phyloP scores from a whole-genome alignment of 371 early-diverging fungal genomes.

The Nematocida sp. region DNA sequence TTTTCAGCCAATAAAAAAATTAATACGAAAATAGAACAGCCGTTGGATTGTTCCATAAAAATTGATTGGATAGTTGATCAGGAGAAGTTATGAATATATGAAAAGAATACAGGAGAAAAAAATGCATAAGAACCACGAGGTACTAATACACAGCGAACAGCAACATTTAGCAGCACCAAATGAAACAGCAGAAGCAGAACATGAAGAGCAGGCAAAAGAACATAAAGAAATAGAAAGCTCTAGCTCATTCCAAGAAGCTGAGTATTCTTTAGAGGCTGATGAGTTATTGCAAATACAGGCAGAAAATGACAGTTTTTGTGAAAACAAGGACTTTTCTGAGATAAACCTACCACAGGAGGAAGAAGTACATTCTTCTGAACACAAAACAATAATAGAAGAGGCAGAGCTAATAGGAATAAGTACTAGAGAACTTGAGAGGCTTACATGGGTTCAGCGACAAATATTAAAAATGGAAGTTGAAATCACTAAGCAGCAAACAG shows the following conservation, averaged over 20 bases:
- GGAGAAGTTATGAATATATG: not conserved
- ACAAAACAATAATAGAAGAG: not conserved
- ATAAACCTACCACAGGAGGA: not conserved
- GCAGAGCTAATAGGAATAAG: not conserved
- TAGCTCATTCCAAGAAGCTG: no score
- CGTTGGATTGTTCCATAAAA: no score
- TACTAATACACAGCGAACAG: no score
- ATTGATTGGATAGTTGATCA: constrained; percentile 3
- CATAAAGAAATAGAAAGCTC: not conserved
- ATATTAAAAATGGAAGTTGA: constrained; percentile 51
- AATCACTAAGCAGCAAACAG: constrained; percentile 35
- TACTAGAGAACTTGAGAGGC: not conserved
- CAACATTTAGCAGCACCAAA: not conserved
- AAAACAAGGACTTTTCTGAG: not conserved
- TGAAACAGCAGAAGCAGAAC: not conserved
- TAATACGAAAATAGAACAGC: no score
- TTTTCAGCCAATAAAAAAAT: not conserved
- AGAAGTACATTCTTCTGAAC: not conserved
- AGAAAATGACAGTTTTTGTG: not conserved
- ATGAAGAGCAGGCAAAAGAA: not conserved
- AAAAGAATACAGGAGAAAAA: not conserved
- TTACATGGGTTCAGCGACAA: constrained; percentile 45
- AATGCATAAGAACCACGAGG: not conserved
- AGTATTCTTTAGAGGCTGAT: no score
- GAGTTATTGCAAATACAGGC: no score